Base-by-base conservation (phyloP, 1,284 basidiomycete genomes). In the Sporisorium iseilematis-ciliati region DNA sequence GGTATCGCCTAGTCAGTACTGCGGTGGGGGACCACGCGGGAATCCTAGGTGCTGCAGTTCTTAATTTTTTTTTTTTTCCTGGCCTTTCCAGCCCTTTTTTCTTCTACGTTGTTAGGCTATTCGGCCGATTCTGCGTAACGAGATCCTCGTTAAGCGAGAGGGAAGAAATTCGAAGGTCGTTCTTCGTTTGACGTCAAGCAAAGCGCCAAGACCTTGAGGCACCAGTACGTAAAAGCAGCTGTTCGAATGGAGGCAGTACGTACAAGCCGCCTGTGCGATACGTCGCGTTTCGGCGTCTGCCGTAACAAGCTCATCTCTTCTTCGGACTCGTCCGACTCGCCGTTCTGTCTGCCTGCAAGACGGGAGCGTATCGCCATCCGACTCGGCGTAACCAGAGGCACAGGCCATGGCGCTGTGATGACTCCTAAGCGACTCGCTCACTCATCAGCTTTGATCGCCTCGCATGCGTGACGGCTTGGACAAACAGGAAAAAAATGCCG, bases 21-120 rank as follows among this genome's bases (percentile, higher is more conserved):
- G 91, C 88, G 90, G 90, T 91, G 90, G 91, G 90, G 90, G 90
- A 91, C 90, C 91, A 91, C 89, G 88, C 88, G 90, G 90, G 90
- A 91, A 91, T 91, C 90, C 90, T 90, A 88, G 90, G 90, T 91
- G 90, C 89, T 89, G 90, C 90, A 90, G 90, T 90, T 90, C 88
- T 88, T 18, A 7, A 3, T 40, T 40, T 40, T 40, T 40, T 18
- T 40, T 18, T 40, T 40, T 40, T 40, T 40, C 16, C 3, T 40
- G 38, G 4, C 38, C 38, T 12, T 40, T 40, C 6, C 3, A 29
- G n/a, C n/a, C n/a, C n/a, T n/a, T n/a, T n/a, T n/a, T 40, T 6
- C 38, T 18, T 40, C 38, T 40, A 7, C 12, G 4, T 40, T 40
- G 38, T 40, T 40, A 40, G 14, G 38, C 16, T 11, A 40, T 11